Percentiles rank a stretch among this genome's conserved stretches.
Conservation (phyloP, 352 stramenopile genomes). For the Pilasporangium apinafurcum region DNA sequence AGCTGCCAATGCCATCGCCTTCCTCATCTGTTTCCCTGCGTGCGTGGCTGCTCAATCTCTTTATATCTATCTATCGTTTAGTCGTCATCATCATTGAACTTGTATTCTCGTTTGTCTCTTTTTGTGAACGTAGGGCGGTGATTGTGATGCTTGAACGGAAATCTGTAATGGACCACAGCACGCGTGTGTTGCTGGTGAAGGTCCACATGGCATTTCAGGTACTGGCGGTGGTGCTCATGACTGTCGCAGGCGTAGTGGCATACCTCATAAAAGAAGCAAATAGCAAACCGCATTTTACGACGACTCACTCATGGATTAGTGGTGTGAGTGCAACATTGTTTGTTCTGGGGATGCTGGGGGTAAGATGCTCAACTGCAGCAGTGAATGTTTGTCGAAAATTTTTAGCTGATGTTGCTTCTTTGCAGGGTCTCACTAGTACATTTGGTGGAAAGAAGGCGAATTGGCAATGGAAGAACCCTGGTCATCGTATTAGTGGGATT, state of each 20-base stretch:
- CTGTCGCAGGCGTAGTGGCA: conserved; percentile 22
- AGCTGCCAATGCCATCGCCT: conserved; percentile 50
- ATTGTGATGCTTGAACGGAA: conserved; percentile 63
- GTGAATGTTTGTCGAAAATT: neutral
- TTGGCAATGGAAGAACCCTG: conserved; percentile 68
- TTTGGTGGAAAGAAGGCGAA: conserved; percentile 56
- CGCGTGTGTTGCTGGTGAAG: conserved; percentile 32
- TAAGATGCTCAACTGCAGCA: conserved; percentile 7
- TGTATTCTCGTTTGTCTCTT: neutral
- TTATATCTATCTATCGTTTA: neutral
- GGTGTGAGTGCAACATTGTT: conserved; percentile 29
- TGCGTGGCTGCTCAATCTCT: conserved; percentile 5
- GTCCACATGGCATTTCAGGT: conserved; percentile 43
- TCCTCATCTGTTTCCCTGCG: conserved; percentile 54
- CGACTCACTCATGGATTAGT: conserved; percentile 68
- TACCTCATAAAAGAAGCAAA: conserved; percentile 57
- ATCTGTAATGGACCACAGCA: conserved; percentile 28
- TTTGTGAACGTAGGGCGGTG: conserved; percentile 18
- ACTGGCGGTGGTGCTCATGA: conserved; percentile 40
- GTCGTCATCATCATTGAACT: neutral
- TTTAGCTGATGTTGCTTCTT: neutral
- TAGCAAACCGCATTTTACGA: conserved; percentile 60
- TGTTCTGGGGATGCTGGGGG: conserved; percentile 52
- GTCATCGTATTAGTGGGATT: conserved; percentile 48
- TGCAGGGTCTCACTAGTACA: conserved; percentile 38